Conservation (phyloP, 2,329 filamentous ascomycete genomes). For the Colletotrichum incanum region DNA sequence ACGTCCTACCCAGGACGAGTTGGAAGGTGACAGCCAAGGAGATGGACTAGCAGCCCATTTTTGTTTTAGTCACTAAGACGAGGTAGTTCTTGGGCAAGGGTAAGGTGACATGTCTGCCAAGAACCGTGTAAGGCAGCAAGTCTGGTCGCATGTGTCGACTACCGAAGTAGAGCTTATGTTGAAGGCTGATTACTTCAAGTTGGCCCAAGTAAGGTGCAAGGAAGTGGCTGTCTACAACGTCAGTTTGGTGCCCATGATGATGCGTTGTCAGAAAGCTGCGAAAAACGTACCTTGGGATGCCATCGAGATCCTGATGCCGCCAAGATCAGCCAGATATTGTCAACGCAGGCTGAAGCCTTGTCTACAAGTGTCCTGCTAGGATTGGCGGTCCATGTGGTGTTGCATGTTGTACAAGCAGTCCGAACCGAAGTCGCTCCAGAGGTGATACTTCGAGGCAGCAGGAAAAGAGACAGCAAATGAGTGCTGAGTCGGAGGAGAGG, state of each 20-base stretch:
- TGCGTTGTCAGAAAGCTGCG: too few relatives aligned
- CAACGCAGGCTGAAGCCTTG: neutral
- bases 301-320: neutral
- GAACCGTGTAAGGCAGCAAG: neutral
- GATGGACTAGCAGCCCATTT: neutral
- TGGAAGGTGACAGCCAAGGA: neutral
- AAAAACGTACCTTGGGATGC: neutral
- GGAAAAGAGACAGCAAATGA: neutral
- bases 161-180: neutral
- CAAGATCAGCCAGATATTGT: neutral
- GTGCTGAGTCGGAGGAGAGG: neutral
- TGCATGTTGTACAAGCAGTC: neutral
- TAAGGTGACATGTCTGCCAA: neutral
- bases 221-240: neutral
- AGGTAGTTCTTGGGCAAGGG: neutral
- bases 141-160: neutral
- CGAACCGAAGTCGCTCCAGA: neutral
- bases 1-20: constrained; percentile 54
- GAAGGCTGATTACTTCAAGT: neutral
- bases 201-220: too few relatives aligned
- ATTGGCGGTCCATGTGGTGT: neutral
- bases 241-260: neutral
- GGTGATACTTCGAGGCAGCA: neutral
- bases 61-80: neutral
- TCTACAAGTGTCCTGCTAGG: neutral